Evolutionary conservation across 2,329 filamentous ascomycete genomes (phyloP).

Genomic region (Diaporthe ampelina): DNA sequence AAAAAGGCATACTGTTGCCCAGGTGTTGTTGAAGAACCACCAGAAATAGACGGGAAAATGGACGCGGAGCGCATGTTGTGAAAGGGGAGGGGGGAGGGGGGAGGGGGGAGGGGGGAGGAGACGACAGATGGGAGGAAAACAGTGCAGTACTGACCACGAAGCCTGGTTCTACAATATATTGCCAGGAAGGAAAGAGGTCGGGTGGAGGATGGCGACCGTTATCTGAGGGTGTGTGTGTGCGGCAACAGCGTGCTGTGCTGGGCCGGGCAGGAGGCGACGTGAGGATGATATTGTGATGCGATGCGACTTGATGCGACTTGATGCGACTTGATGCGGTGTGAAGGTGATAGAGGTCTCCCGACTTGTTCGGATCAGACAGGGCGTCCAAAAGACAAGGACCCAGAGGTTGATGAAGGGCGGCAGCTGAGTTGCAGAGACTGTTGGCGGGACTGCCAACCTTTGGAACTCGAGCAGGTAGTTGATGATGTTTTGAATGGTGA

Average conservation of each 20-base stretch:
- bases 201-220: background rate
- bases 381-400: background rate
- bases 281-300: background rate
- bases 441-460: constrained; percentile 22
- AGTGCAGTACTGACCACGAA: constrained; percentile 34
- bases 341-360: background rate
- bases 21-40: background rate
- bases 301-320: background rate
- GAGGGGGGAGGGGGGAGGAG: background rate
- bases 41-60: background rate
- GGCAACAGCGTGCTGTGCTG: constrained; percentile 13
- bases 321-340: background rate
- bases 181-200: background rate
- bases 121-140: background rate
- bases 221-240: constrained; percentile 18
- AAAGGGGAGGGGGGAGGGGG: background rate
- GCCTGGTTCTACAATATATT: constrained; percentile 30
- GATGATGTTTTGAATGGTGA: constrained; percentile 39
- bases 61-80: background rate
- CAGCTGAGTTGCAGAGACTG: constrained; percentile 23
- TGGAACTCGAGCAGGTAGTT: constrained; percentile 10
- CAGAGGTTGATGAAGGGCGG: background rate
- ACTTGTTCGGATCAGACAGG: background rate
- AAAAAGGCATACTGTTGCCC: background rate
- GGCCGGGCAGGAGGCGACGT: constrained; percentile 11